Evolutionary conservation across 768 basidiomycete genomes (phyloP), one percentile per base, ranked within the genome.

Genomic region (Auricularia cornea): DNA sequence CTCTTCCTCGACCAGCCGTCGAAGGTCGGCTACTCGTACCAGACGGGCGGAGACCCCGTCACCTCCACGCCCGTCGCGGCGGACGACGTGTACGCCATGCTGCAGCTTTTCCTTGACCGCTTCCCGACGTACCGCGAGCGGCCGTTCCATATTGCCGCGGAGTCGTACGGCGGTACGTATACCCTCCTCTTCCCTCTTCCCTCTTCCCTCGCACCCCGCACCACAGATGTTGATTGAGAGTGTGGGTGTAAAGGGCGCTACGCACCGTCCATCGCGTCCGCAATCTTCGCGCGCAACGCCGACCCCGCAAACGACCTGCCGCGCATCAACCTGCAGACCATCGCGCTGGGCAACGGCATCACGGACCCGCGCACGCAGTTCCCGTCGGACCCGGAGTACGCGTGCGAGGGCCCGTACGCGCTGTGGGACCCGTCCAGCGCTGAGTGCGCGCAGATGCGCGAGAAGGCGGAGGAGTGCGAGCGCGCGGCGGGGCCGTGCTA

Each of bases 1-100:
- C 61, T 75, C 38, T 74, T 69, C 69, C 69, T 73, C 29, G 71
- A 73, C 63, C 81, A 93, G 70, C 95, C 95, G n/a, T 83, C 95
- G 67, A 85, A 89, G 62, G 95, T 97, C 41, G 95, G 96, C 33
- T 96, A 82, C 76, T 94, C 92, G 0, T 98, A 95, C 71, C 82
- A 85, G 1, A 83, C 87, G 14, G 86, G 89, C 41, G 86, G 86
- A 38, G 85, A 84, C 2, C 81, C 80, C 1, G 89, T 98, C 60
- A 83, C 85, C 74, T 91, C 83, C 56, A 90, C 87, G 62, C 92
- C 92, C 3, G 86, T 86, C 28, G 93, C 93, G 2, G 96, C 91
- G 23, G 83, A 90, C 74, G 95, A 98, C 65, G 93, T 99, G 16
- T 88, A 90, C 72, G 87, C 87, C 3, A 92, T 92, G 80, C 78